Evolutionary conservation across 2,329 filamentous ascomycete species (phyloP), one percentile per base, ranked within the genome.

Genomic region (Paraconiothyrium brasiliense): DNA sequence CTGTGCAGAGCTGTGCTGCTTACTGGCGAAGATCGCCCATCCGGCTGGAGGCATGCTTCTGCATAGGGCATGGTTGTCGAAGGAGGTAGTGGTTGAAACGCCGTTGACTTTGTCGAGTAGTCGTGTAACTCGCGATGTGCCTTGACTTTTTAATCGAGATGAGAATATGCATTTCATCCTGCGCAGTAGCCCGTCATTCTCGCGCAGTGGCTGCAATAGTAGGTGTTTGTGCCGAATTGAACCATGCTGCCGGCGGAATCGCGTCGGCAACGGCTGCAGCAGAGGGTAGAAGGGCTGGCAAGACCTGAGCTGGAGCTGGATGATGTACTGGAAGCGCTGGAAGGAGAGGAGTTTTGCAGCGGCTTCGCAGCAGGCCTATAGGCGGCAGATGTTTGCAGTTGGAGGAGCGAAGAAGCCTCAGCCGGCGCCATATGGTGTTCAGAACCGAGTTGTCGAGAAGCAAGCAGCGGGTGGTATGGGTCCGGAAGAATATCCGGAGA

Each of bases 161-260:
- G 20, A 41, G 13, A 5, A 10, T 2, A 14, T 32, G n/a, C 14
- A 13, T 10, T 20, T 78, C 76, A 78, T 34, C 74, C 75, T 39
- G 69, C 67, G 58, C 68, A 72, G 69, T 79, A 80, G 56, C 78
- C 78, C 4, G 75, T 74, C 69, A 80, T 76, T 57, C 63, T 71
- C 56, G 78, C 78, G 61, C 78, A 80, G 65, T 79, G 78, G 50
- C 58, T 70, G 68, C 78, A 80, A 68, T 80, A 80, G 69, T 78
- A 79, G 35, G 75, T 69, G 62, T 79, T 80, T 57, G 75, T 75
- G 57, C 76, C 76, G 59, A 77, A 77, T 30, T 73, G 69, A 65
- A 79, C 71, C 76, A 80, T 78, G 63, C 69, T 66, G 47, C 55
- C 61, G 16, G 37, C 51, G 27, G 68, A 74, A 43, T 71, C 70